Conservation (phyloP, 1,284 basidiomycete species). For the Vanrija pseudolonga region DNA sequence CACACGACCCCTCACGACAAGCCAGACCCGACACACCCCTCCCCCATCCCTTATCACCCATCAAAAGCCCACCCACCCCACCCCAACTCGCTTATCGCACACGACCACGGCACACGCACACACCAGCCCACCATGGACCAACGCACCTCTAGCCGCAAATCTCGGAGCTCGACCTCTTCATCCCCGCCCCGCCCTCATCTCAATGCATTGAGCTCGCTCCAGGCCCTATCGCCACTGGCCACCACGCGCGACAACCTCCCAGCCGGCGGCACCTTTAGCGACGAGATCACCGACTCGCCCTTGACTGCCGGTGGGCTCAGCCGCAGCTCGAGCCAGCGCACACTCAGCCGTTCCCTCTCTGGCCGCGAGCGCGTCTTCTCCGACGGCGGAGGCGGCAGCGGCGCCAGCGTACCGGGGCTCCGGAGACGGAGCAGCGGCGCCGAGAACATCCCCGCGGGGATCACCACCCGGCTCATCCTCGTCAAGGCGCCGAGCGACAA, state of each 20-base stretch:
- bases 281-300: neutral
- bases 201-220: constrained; percentile 44
- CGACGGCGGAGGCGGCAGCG: neutral
- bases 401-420: no score
- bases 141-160: no score
- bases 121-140: constrained; percentile 3
- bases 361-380: constrained; percentile 10
- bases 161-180: no score
- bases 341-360: constrained; percentile 8
- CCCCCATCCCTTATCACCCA: no score
- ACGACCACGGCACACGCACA: no score
- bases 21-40: no score
- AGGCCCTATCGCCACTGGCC: constrained; percentile 43
- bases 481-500: constrained; percentile 43
- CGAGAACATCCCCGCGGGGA: neutral
- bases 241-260: neutral
- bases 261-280: neutral
- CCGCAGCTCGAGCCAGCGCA: neutral
- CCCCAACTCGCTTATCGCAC: no score
- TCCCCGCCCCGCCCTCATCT: constrained; percentile 53
- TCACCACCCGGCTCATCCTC: constrained; percentile 37
- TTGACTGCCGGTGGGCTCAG: neutral
- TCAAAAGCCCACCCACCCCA: no score
- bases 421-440: neutral
- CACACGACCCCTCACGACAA: no score